phyloP scores from a whole-genome alignment of 345 rosid genomes.

The Cardamine resedifolia region DNA sequence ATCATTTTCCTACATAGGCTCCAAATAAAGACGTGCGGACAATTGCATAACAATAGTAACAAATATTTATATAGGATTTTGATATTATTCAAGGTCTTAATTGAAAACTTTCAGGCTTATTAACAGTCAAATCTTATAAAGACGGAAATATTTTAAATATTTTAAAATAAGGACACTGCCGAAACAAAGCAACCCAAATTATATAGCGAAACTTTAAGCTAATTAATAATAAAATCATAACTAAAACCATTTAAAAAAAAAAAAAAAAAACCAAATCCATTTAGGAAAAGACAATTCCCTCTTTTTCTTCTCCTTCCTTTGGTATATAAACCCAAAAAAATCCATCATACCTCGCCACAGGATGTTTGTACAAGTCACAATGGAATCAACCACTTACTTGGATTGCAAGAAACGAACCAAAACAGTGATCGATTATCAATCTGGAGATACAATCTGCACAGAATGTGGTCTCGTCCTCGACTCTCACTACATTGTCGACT shows the following conservation, averaged over 20 bases:
- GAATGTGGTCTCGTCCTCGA: background rate
- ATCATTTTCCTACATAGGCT: no score
- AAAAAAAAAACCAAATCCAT: background rate
- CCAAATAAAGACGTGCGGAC: no score
- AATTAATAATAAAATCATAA: background rate
- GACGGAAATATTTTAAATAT: no score
- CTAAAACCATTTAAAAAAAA: background rate
- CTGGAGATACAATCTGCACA: conserved; percentile 8
- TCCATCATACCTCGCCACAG: background rate
- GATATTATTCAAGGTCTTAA: no score
- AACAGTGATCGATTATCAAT: background rate
- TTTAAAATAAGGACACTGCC: no score
- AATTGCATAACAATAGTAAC: no score
- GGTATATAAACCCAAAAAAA: background rate
- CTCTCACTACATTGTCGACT: background rate
- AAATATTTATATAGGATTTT: no score
- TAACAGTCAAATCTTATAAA: no score
- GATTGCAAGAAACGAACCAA: conserved; percentile 8
- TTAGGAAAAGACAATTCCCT: background rate
- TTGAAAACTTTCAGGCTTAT: no score
- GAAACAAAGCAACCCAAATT: no score
- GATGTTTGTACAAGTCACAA: background rate
- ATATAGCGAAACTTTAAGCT: background rate
- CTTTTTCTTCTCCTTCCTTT: background rate
- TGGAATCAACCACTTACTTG: background rate